phyloP scores from a whole-genome alignment of 257 asterid genomes.

The Striga asiatica region DNA sequence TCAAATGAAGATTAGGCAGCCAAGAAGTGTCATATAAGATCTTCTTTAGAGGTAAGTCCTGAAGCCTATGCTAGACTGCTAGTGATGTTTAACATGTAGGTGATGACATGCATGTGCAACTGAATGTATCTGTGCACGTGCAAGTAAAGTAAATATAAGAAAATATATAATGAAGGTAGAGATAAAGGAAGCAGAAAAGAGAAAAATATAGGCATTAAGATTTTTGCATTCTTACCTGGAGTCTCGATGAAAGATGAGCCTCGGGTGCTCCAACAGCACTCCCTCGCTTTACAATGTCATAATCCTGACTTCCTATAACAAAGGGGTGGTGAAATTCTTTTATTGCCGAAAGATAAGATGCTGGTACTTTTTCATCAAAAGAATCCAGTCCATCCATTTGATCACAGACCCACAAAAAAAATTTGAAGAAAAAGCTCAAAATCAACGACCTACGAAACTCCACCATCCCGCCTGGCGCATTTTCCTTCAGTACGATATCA shows the following conservation, averaged over 20 bases:
- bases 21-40: too few species aligned
- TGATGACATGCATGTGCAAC: too few species aligned
- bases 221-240: slow-evolving; percentile 67
- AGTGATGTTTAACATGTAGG: too few species aligned
- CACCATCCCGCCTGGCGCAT: slow-evolving; percentile 97
- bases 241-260: slow-evolving; percentile 75
- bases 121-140: too few species aligned
- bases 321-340: slow-evolving; percentile 54
- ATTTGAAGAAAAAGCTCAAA: slow-evolving; percentile 82
- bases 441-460: slow-evolving; percentile 82
- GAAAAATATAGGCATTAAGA: slow-evolving; percentile 6
- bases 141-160: too few species aligned
- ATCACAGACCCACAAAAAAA: slow-evolving; percentile 80
- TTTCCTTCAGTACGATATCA: slow-evolving; percentile 66
- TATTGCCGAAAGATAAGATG: slow-evolving; percentile 69
- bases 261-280: slow-evolving; percentile 86
- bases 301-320: slow-evolving; percentile 54
- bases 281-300: slow-evolving; percentile 62
- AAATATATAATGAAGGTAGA: too few species aligned
- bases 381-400: slow-evolving; percentile 52
- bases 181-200: background rate
- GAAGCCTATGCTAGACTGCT: too few species aligned
- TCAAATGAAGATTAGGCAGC: too few species aligned
- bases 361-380: slow-evolving; percentile 41
- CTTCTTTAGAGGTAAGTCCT: too few species aligned